A percentile compares a stretch with the other conserved stretches of the same genome.
Evolutionary conservation across 2,329 filamentous ascomycete species (phyloP).

Genomic region (Arthrobotrys conoides): DNA sequence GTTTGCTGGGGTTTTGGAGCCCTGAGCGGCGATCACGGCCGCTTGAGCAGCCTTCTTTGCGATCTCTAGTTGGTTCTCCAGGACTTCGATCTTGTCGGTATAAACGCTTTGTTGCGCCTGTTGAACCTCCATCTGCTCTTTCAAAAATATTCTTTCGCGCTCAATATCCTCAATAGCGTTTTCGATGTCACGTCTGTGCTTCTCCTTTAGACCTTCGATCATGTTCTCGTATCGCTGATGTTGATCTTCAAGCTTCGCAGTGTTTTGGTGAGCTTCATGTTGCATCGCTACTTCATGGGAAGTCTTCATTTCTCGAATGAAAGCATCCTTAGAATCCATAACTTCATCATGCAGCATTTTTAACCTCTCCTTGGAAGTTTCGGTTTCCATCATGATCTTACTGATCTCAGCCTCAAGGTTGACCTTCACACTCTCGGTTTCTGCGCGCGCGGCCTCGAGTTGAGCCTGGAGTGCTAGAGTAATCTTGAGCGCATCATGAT

Average conservation of each 20-base stretch:
- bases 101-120: constrained; percentile 87
- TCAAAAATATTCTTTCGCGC: constrained; percentile 81
- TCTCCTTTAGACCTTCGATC: constrained; percentile 80
- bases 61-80: constrained; percentile 92
- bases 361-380: constrained; percentile 83
- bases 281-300: constrained; percentile 68
- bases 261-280: constrained; percentile 71
- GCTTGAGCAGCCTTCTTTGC: constrained; percentile 88
- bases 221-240: constrained; percentile 76
- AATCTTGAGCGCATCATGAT: constrained; percentile 84
- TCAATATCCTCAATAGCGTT: constrained; percentile 85
- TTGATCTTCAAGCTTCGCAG: constrained; percentile 73
- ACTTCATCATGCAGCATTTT: constrained; percentile 89
- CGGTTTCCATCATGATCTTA: constrained; percentile 81
- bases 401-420: constrained; percentile 89
- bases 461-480: constrained; percentile 84
- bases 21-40: constrained; percentile 81
- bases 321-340: constrained; percentile 76
- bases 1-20: constrained; percentile 66
- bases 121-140: constrained; percentile 84
- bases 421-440: constrained; percentile 85
- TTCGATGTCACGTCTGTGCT: constrained; percentile 80
- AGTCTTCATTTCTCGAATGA: constrained; percentile 70
- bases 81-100: constrained; percentile 84
- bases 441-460: constrained; percentile 84